Evolutionary conservation across 306 rosid genomes (phyloP).

Genomic region (Cucurbita ficifolia): DNA sequence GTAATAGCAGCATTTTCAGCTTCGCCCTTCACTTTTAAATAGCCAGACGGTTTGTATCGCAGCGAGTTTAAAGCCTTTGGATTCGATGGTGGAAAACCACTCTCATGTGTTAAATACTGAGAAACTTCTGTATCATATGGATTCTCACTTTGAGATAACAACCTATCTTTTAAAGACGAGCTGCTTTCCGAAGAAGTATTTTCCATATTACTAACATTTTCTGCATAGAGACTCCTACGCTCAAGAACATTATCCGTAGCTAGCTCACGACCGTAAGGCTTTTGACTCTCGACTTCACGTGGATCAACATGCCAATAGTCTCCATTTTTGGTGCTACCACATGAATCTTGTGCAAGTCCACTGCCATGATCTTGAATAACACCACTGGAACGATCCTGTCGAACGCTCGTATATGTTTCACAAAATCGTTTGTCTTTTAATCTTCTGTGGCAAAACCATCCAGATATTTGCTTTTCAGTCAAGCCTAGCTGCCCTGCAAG

Average conservation of each 20-base stretch:
- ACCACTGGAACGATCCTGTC: constrained; percentile 87
- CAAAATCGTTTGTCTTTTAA: constrained; percentile 73
- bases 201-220: constrained; percentile 41
- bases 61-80: constrained; percentile 29
- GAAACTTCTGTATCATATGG: constrained; percentile 48
- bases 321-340: constrained; percentile 90
- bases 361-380: constrained; percentile 84
- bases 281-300: constrained; percentile 87
- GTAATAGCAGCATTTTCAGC: constrained; percentile 94
- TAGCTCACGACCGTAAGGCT: constrained; percentile 43
- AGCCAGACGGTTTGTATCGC: constrained; percentile 86
- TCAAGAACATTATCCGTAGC: constrained; percentile 34
- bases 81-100: constrained; percentile 43
- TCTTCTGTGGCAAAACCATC: constrained; percentile 99
- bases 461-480: constrained; percentile 93
- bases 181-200: constrained; percentile 89
- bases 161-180: constrained; percentile 54
- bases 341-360: constrained; percentile 94
- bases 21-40: constrained; percentile 90
- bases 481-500: constrained; percentile 59
- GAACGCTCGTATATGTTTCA: constrained; percentile 48
- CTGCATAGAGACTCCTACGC: constrained; percentile 28
- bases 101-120: constrained; percentile 33
- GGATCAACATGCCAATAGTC: constrained; percentile 67
- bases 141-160: constrained; percentile 51